Percentiles rank a stretch among this genome's conserved stretches.
Conservation (phyloP, 169 alveolate genomes). For the Cryptosporidium xiaoi region DNA sequence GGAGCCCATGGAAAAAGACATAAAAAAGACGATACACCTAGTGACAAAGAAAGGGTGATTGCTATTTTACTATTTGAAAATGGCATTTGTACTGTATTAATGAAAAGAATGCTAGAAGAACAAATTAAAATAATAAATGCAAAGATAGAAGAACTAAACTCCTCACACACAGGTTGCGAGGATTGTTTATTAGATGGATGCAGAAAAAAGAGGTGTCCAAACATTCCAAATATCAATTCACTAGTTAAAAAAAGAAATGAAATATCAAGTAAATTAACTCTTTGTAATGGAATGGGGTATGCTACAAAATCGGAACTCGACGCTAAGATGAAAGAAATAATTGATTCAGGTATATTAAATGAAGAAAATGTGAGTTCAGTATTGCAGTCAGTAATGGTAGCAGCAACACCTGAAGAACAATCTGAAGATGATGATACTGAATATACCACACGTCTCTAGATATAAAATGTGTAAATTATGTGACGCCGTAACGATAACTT, state of each 20-base stretch:
- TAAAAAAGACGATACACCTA: not conserved
- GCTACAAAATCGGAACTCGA: no score
- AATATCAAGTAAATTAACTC: not conserved
- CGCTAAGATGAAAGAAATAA: no score
- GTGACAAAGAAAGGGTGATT: constrained; percentile 1
- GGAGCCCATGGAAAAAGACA: not conserved
- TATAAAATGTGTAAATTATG: no score
- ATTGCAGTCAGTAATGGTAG: no score
- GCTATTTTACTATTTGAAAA: constrained; percentile 7
- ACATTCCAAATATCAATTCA: not conserved
- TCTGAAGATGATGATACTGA: no score
- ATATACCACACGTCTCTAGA: no score
- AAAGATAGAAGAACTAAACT: not conserved
- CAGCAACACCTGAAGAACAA: no score
- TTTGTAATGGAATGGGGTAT: constrained; percentile 9
- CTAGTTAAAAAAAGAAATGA: not conserved
- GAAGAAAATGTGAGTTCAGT: no score
- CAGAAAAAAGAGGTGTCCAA: constrained; percentile 11
- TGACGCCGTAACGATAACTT: no score
- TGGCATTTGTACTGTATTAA: constrained; percentile 35
- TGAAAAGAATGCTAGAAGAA: constrained; percentile 9
- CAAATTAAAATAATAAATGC: not conserved
- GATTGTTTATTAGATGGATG: constrained; percentile 30
- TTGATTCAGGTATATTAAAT: no score
- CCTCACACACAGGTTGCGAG: constrained; percentile 23